Conservation (phyloP, 2,329 filamentous ascomycete genomes). For the Fusarium fracticaudum region DNA sequence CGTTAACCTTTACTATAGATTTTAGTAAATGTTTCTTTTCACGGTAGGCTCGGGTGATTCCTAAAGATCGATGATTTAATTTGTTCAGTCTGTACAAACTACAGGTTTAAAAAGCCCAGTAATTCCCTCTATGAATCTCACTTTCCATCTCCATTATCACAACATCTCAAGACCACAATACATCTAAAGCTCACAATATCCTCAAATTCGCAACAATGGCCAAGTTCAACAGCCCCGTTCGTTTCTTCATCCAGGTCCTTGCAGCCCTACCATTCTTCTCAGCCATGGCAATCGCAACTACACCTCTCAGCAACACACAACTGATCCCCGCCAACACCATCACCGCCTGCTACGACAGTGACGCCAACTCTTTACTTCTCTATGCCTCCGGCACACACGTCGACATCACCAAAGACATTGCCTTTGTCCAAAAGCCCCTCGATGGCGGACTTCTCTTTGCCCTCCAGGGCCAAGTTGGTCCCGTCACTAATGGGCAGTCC, state of each 20-base stretch:
- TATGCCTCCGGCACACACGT: background rate
- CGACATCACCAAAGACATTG: background rate
- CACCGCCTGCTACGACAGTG: background rate
- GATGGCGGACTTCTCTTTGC: background rate
- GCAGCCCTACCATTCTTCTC: background rate
- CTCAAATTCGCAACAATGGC: background rate
- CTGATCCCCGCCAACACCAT: background rate
- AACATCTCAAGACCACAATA: background rate
- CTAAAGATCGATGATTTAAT: fast-evolving
- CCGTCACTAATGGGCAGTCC: background rate
- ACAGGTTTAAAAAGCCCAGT: background rate
- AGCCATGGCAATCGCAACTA: background rate
- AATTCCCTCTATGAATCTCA: fast-evolving
- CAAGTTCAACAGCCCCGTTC: background rate
- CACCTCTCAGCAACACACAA: background rate
- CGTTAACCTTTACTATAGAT: background rate
- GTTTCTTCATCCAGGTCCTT: background rate
- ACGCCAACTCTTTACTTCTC: background rate
- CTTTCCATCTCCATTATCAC: background rate
- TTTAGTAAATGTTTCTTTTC: background rate
- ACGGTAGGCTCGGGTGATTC: background rate
- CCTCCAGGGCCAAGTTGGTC: background rate
- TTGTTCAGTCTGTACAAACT: background rate
- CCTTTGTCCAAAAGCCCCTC: background rate
- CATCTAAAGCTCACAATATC: background rate